Evolutionary conservation across 139 green algal species (phyloP), one percentile per base, ranked within the genome.

Genomic region (Ettlia oleoabundans): DNA sequence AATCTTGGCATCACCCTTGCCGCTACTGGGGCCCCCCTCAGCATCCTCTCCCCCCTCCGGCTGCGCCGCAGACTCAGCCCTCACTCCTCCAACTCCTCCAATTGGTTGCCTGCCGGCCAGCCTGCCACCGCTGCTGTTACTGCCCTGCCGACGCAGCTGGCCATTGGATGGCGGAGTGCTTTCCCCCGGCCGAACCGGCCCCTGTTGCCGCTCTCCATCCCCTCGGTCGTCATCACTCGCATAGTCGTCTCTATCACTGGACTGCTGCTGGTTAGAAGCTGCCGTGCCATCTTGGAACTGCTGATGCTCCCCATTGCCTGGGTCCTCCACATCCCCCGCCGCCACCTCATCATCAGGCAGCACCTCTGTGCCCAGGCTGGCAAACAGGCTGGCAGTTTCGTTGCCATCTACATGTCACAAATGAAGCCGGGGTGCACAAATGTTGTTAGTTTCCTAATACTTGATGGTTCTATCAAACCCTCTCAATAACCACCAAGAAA

Each of bases 361-460:
- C 28, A 86, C 62, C 32, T 86, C 81, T 6, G 81, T 86, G 32
- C 82, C 90, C 32, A 95, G 70, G 21, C 52, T 80, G 9, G 88
- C 86, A 84, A 98, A 98, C 43, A 98, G 95, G 41, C 83, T 85
- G 1, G 84, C 91, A 0, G 95, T 98, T 83, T 98, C 94, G 26
- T 86, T 92, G 24, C 71, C 83, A 37, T 87, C 76, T 37, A 78
- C 84, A 32, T n/a, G 7, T 10, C 24, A 37, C 58, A 67, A n/a
- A n/a, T n/a, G n/a, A n/a, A n/a, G n/a, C n/a, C n/a, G n/a, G n/a
- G n/a, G n/a, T n/a, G n/a, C n/a, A n/a, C n/a, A n/a, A n/a, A n/a
- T n/a, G n/a, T n/a, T n/a, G n/a, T n/a, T n/a, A n/a, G n/a, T n/a
- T n/a, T n/a, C n/a, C n/a, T n/a, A n/a, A n/a, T n/a, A n/a, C n/a